A percentile compares a stretch with the other conserved stretches of the same genome.
Conservation (phyloP, 257 asterid species). For the Scutellaria barbata region DNA sequence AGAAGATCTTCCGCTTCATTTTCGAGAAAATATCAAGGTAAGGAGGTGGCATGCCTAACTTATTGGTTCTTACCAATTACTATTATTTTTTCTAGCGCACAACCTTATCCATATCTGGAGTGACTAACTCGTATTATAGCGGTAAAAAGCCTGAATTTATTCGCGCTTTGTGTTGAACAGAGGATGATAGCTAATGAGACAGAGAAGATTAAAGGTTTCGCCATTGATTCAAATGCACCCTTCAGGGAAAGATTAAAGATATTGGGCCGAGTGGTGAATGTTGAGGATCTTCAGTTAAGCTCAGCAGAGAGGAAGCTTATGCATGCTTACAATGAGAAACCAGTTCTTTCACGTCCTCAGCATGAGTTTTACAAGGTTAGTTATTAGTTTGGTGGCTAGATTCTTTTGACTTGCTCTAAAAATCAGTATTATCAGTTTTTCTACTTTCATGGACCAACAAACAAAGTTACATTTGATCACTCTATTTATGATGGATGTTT, state of each 20-base stretch:
- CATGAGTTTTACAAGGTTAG: conserved; percentile 87
- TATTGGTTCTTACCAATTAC: conserved; percentile 10
- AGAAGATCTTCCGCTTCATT: conserved; percentile 70
- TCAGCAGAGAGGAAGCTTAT: conserved; percentile 86
- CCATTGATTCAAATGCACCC: conserved; percentile 70
- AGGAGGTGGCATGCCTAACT: conserved; percentile 25
- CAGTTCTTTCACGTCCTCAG: conserved; percentile 93
- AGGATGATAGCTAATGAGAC: conserved; percentile 71
- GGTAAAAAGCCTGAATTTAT: conserved; percentile 12
- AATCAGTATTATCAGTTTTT: background rate
- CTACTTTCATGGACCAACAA: background rate
- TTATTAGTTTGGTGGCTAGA: background rate
- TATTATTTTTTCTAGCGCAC: too few species aligned
- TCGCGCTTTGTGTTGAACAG: conserved; percentile 45
- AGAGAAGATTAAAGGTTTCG: conserved; percentile 78
- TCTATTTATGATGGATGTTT: background rate
- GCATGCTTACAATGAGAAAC: conserved; percentile 92
- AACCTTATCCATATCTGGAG: too few species aligned
- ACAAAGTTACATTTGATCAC: background rate
- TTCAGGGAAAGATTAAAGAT: conserved; percentile 86
- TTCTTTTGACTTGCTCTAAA: conserved; percentile 6
- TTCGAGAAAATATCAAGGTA: conserved; percentile 83
- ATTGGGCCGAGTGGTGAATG: conserved; percentile 70
- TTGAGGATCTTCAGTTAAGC: conserved; percentile 73
- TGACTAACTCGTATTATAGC: background rate